phyloP scores from a whole-genome alignment of 106 monocot species.

The Acanthochlamys bracteata region DNA sequence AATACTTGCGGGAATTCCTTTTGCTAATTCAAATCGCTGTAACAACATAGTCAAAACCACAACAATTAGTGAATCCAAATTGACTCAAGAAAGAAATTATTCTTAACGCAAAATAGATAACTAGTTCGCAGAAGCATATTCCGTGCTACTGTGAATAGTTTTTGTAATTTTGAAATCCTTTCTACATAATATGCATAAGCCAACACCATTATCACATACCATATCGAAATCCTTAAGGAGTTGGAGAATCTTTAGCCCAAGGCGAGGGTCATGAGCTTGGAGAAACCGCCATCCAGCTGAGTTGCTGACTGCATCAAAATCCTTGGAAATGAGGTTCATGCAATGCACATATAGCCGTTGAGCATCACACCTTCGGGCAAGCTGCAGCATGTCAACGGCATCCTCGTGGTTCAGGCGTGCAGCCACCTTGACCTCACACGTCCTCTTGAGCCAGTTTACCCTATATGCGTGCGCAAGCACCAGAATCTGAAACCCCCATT shows the following conservation, averaged over 20 bases:
- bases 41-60: too few species aligned
- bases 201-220: slow-evolving; percentile 8
- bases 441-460: slow-evolving; percentile 43
- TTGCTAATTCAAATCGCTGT: too few species aligned
- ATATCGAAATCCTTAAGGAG: slow-evolving; percentile 18
- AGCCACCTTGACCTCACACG: slow-evolving; percentile 26
- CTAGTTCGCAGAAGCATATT: too few species aligned
- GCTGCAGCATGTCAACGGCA: slow-evolving; percentile 36
- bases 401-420: slow-evolving; percentile 17
- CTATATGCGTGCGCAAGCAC: slow-evolving; percentile 49
- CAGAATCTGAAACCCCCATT: slow-evolving; percentile 39
- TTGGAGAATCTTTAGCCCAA: slow-evolving; percentile 36
- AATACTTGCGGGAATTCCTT: too few species aligned
- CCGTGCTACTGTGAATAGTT: background rate
- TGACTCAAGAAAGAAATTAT: too few species aligned
- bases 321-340: slow-evolving; percentile 16
- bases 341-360: slow-evolving; percentile 19
- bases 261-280: slow-evolving; percentile 24
- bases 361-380: slow-evolving; percentile 27
- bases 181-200: background rate
- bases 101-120: too few species aligned
- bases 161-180: background rate
- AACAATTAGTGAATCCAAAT: too few species aligned
- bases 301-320: slow-evolving; percentile 15
- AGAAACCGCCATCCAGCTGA: slow-evolving; percentile 36